Evolutionary conservation across 2,329 filamentous ascomycete genomes (phyloP), one percentile per base, ranked within the genome.

Genomic region (Curvularia sp.): DNA sequence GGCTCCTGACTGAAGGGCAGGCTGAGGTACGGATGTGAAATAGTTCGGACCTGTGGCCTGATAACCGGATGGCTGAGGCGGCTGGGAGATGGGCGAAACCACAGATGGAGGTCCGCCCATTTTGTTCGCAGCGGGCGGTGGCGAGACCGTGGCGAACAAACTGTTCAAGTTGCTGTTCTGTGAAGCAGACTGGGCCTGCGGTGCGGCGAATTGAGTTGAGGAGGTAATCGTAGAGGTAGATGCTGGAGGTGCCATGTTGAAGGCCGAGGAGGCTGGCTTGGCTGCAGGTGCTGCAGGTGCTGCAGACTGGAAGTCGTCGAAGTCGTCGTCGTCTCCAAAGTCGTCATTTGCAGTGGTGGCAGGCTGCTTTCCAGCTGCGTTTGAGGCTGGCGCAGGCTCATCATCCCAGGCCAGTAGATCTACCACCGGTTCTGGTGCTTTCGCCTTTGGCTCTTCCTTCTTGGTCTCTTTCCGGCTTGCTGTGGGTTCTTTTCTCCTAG

Each of bases 291-390:
- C 79, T 80, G 79, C 80, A 10, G 80, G 78, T 6, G 81, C 78
- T 13, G 94, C 94, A 19, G 93, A 96, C 77, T 97, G 92, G 83
- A 98, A 98, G 74, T 99, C 95, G 74, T 98, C 95, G 72, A 98
- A 98, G 63, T 97, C 95, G 67, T 97, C 93, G 64, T 97, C 94
- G 50, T 86, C 87, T 41, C 77, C 79, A 65, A 81, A 79, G 54
- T 78, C 77, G 63, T 79, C 77, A 32, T 47, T 60, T 25, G 80
- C 74, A 7, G 79, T 69, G 23, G 77, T 71, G 19, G 78, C 73
- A 57, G 80, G 72, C 45, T 77, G 70, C 62, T 80, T 79, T 63
- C 78, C 64, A 77, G 81, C 81, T 5, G 82, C 77, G n/a, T 74
- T 71, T 13, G 75, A 72, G 10, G 81, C 76, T 8, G 84, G 80